Conservation (phyloP, 768 basidiomycete species). For the Lentinula lateritia region DNA sequence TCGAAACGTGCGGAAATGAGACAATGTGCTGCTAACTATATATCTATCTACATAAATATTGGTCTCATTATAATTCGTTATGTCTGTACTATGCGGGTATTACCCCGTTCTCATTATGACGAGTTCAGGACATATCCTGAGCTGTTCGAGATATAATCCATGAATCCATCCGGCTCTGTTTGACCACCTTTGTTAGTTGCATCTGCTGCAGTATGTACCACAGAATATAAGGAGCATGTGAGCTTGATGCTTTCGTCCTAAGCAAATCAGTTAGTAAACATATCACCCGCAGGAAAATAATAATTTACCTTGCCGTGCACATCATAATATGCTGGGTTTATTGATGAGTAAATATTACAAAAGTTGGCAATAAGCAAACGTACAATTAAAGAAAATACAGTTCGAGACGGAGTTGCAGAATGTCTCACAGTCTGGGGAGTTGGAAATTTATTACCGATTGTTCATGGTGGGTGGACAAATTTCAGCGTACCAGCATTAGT, state of each 20-base stretch:
- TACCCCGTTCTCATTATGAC: too few relatives aligned
- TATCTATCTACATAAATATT: too few relatives aligned
- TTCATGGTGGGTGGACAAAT: too few relatives aligned
- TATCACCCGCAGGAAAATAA: too few relatives aligned
- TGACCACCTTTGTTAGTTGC: conserved; percentile 39
- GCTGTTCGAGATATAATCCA: conserved; percentile 35
- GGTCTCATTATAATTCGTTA: too few relatives aligned
- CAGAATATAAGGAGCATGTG: conserved; percentile 28
- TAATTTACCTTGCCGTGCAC: conserved; percentile 33
- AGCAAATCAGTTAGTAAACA: too few relatives aligned
- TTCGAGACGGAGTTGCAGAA: conserved; percentile 26
- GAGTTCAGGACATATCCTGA: too few relatives aligned
- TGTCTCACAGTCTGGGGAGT: conserved; percentile 22
- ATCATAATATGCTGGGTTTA: conserved; percentile 25
- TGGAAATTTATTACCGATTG: too few relatives aligned
- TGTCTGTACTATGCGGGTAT: too few relatives aligned
- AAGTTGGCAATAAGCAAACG: not conserved
- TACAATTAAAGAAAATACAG: conserved; percentile 28
- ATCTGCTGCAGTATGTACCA: conserved; percentile 28
- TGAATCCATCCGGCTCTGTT: conserved; percentile 33
- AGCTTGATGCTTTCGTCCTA: conserved; percentile 28
- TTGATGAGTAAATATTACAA: not conserved
- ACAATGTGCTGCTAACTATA: too few relatives aligned
- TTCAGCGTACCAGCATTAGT: too few relatives aligned
- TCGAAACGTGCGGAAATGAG: too few relatives aligned